phyloP scores from a whole-genome alignment of 2,329 filamentous ascomycete genomes.

The Fusarium goolgardi region DNA sequence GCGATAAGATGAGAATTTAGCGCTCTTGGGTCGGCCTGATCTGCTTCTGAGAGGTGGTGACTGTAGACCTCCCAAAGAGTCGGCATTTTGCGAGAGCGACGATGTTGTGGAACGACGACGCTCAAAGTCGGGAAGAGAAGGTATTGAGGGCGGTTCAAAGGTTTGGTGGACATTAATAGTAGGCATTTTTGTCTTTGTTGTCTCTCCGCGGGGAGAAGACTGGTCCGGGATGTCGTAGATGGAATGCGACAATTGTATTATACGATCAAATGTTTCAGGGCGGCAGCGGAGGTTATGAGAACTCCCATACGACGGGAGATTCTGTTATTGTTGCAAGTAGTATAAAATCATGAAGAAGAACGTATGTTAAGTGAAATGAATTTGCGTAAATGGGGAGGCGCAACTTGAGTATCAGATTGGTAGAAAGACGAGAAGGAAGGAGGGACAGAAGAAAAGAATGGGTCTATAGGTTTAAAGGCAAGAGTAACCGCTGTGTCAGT shows the following conservation, averaged over 20 bases:
- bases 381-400: slow-evolving; percentile 1
- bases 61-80: slow-evolving; percentile 38
- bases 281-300: too few relatives aligned
- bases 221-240: background rate
- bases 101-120: slow-evolving; percentile 44
- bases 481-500: slow-evolving; percentile 4
- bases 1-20: slow-evolving; percentile 47
- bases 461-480: slow-evolving; percentile 5
- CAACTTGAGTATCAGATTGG: slow-evolving; percentile 13
- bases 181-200: slow-evolving; percentile 35
- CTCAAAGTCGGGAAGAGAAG: slow-evolving; percentile 45
- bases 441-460: slow-evolving; percentile 34
- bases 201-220: slow-evolving; percentile 1
- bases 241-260: slow-evolving; percentile 10
- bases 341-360: slow-evolving; percentile 14
- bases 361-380: background rate
- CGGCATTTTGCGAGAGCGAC: slow-evolving; percentile 34
- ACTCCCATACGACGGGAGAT: background rate
- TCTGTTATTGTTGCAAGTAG: slow-evolving; percentile 7
- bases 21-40: slow-evolving; percentile 45
- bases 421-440: slow-evolving; percentile 22
- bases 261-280: background rate
- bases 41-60: slow-evolving; percentile 41
- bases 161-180: slow-evolving; percentile 43
- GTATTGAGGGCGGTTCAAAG: slow-evolving; percentile 44